Evolutionary conservation across 768 basidiomycete genomes (phyloP), one percentile per base, ranked within the genome.

Genomic region (Lactifluus subvellereus): DNA sequence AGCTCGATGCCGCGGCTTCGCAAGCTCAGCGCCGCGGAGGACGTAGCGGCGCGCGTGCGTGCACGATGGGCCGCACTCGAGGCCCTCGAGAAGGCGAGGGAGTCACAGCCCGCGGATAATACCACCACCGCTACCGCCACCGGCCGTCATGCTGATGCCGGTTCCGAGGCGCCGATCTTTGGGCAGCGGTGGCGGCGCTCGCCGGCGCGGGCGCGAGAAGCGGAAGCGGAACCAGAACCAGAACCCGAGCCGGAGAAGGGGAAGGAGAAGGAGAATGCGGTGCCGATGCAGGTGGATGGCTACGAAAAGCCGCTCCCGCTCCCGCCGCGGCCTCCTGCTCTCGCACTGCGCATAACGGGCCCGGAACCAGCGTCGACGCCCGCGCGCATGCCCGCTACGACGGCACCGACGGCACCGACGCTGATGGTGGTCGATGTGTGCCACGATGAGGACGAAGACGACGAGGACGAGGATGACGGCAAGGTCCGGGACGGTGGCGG

Each of bases 31-130:
- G 58, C 64, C 7, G 66, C 66, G 1, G 62, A 65, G 54, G 66
- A 66, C 38, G 63, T 66, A 10, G 66, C 62, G 1, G 66, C 66
- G 6, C 62, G 66, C 32, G 62, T 60, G 0, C 66, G 66, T 20
- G 66, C 62, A 3, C 58, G 66, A 11, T 66, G 66, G 66, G 66
- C 66, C 1, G 59, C 66, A 20, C 62, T 66, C 53, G 66, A 66
- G 9, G 59, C 62, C 35, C 63, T 66, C 18, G 62, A 65, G 61
- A 38, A 56, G 6, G 13, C 59, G 4, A 54, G 50, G 22, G 42
- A 27, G 6, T 7, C 57, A 2, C 33, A 11, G 13, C 18, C 59
- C 4, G 9, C 55, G 18, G 45, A 61, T n/a, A 6, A 33, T 4
- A 40, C 53, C 18, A 54, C 18, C 18, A 27, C 13, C 38, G 8